A percentile compares a stretch with the other conserved stretches of the same genome.
Evolutionary conservation across 2,329 filamentous ascomycete genomes (phyloP).

Genomic region (Ceratocystis papillata): DNA sequence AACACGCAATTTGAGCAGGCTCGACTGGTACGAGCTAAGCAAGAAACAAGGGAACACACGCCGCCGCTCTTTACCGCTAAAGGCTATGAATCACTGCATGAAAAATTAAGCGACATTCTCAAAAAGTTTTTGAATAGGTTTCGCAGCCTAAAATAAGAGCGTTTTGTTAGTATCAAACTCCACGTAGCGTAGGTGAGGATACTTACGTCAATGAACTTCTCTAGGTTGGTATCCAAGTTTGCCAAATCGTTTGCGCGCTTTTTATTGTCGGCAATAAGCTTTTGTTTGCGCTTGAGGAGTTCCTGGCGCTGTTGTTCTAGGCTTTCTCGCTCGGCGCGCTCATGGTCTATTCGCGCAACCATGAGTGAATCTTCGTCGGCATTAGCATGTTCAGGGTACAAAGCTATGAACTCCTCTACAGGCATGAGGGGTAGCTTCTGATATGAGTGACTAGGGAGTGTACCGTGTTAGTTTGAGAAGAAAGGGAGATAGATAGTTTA

Average conservation of each 20-base stretch:
- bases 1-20: neutral
- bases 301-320: conserved; percentile 76
- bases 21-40: conserved; percentile 20
- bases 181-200: neutral
- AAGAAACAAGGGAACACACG: neutral
- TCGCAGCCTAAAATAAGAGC: conserved; percentile 52
- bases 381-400: conserved; percentile 63
- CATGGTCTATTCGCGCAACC: conserved; percentile 82
- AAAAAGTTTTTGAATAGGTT: conserved; percentile 77
- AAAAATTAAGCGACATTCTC: conserved; percentile 51
- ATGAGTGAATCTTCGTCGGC: conserved; percentile 71
- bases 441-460: conserved; percentile 68
- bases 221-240: conserved; percentile 80
- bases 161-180: conserved; percentile 13
- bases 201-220: conserved; percentile 82
- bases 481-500: neutral
- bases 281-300: conserved; percentile 54
- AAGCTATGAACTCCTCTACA: conserved; percentile 65
- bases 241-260: conserved; percentile 87
- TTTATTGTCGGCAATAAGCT: conserved; percentile 64
- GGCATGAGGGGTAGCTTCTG: conserved; percentile 75
- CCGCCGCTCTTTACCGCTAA: neutral
- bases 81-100: neutral
- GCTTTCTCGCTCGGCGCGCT: conserved; percentile 70
- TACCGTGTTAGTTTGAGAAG: conserved; percentile 7